A percentile compares a stretch with the other conserved stretches of the same genome.
Conservation (phyloP, 1,284 basidiomycete genomes). For the Cystobasidiaceae sp. region DNA sequence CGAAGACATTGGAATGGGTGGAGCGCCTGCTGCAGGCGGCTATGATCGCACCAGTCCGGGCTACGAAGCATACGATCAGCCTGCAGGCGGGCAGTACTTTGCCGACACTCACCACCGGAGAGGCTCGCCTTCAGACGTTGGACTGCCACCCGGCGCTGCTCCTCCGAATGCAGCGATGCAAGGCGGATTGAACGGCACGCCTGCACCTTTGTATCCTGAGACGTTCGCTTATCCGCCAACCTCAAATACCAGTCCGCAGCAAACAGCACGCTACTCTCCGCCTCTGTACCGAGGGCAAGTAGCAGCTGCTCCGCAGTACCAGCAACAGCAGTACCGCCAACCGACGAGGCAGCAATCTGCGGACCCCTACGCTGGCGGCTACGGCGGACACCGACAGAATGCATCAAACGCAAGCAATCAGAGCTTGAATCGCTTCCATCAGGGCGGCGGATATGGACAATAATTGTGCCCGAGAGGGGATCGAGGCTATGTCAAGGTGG, state of each 20-base stretch:
- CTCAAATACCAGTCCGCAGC: background rate
- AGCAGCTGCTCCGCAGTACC: background rate
- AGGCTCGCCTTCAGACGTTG: background rate
- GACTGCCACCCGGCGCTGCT: background rate
- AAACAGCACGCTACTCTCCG: background rate
- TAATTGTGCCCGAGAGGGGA: no score
- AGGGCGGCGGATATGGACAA: no score
- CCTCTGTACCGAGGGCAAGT: constrained; percentile 1
- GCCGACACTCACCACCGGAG: no score
- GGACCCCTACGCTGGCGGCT: background rate
- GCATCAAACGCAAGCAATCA: constrained; percentile 14
- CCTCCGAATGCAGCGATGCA: constrained; percentile 1
- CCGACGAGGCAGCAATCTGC: no score
- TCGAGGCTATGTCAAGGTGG: no score
- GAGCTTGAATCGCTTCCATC: no score
- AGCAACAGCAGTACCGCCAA: background rate
- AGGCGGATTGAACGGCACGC: background rate
- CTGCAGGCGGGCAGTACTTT: no score
- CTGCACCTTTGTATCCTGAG: constrained; percentile 10
- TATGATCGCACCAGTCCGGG: constrained; percentile 11
- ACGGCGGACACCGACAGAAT: constrained; percentile 10
- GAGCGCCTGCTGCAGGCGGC: background rate
- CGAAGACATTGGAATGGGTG: constrained; percentile 19
- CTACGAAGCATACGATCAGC: no score
- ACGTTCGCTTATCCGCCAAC: constrained; percentile 9